Conservation (phyloP, 371 early-diverging fungal genomes). For the Saksenaea vasiformis region DNA sequence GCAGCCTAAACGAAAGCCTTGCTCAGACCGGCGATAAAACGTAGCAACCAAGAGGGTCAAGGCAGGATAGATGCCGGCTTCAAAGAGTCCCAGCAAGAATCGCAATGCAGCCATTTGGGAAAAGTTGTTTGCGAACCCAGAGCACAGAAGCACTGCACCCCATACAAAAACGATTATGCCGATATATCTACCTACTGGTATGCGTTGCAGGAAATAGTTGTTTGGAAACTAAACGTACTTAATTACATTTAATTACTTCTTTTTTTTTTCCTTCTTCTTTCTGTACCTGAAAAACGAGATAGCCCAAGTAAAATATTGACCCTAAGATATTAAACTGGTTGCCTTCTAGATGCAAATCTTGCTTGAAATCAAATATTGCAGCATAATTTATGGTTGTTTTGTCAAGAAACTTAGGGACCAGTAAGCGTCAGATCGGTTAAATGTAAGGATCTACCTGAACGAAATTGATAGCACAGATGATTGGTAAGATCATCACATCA, state of each 20-base stretch:
- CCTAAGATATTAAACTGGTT: slow-evolving; percentile 30
- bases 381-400: slow-evolving; percentile 48
- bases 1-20: slow-evolving; percentile 26
- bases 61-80: slow-evolving; percentile 30
- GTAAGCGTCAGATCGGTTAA: background rate
- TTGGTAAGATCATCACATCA: slow-evolving; percentile 34
- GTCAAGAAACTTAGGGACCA: slow-evolving; percentile 44
- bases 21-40: slow-evolving; percentile 27
- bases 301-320: slow-evolving; percentile 18
- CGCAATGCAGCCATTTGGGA: slow-evolving; percentile 10
- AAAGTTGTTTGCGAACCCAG: slow-evolving; percentile 10
- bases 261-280: background rate
- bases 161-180: slow-evolving; percentile 13
- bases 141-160: slow-evolving; percentile 11
- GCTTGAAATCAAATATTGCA: slow-evolving; percentile 26
- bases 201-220: slow-evolving; percentile 13
- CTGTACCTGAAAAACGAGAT: slow-evolving; percentile 13
- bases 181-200: slow-evolving; percentile 10
- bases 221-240: slow-evolving; percentile 9
- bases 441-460: slow-evolving; percentile 31
- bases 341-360: slow-evolving; percentile 28
- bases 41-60: slow-evolving; percentile 26
- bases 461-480: slow-evolving; percentile 39
- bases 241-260: background rate
- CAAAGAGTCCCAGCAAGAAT: slow-evolving; percentile 23